Evolutionary conservation across 2,329 filamentous ascomycete species (phyloP), one percentile per base, ranked within the genome.

Genomic region (Falciphora oryzae): DNA sequence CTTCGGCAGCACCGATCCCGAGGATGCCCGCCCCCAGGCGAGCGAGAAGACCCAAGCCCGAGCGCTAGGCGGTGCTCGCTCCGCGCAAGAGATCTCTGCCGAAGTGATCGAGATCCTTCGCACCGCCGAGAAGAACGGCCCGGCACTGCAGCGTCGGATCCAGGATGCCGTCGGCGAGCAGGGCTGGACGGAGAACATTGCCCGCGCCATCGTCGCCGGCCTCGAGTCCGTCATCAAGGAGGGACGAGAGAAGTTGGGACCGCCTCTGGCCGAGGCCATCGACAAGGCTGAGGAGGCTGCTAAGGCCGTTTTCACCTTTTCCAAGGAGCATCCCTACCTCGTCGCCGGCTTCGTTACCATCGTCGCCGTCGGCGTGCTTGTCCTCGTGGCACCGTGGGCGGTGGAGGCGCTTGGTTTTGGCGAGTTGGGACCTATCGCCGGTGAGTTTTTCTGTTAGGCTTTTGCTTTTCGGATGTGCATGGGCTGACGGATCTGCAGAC

Each of bases 401-500:
- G 59, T 60, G 22, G 59, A 60, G 22, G 59, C 59, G 25, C 59
- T 60, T 6, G 59, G 59, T 10, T 44, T 60, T 35, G 59, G 14
- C 31, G 31, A 38, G 31, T 11, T 60, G 59, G 59, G 59, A 7
- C 59, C 59, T 2, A 22, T 38, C 3, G 31, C 59, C 16, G 31
- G 59, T 60, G 11, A 60, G 59, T n/a, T 14, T 27, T 16, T 27
- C 22, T 16, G 5, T 25, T 5, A 38, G 10, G 25, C 7, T 6
- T n/a, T 28, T 59, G 28, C 3, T 13, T 6, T n/a, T 6, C 10
- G n/a, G 16, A 16, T 25, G 59, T 16, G 59, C n/a, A 11, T 10
- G 31, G 1, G 16, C 59, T 60, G 22, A 60, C 28, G 11, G 18
- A 53, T 53, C 22, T 60, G 59, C 68, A 70, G 72, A 71, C 7